Evolutionary conservation across 2,329 filamentous ascomycete species (phyloP).

Genomic region (Paraconiothyrium brasiliense): DNA sequence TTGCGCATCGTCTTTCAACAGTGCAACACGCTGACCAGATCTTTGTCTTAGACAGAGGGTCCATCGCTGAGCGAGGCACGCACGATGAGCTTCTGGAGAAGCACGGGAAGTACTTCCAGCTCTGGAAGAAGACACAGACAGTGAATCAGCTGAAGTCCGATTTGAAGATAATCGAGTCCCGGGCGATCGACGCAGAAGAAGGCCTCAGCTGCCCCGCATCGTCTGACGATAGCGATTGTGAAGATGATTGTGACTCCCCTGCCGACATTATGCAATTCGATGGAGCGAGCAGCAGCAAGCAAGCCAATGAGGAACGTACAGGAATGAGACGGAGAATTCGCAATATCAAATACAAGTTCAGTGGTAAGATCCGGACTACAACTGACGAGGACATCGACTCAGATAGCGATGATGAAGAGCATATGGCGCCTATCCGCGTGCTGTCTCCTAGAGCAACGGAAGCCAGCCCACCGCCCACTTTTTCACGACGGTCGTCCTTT

Average conservation of each 20-base stretch:
- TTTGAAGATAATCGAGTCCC: background rate
- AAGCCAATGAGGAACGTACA: background rate
- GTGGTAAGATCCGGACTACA: background rate
- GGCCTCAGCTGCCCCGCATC: background rate
- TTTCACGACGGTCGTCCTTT: background rate
- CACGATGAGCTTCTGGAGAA: conserved; percentile 70
- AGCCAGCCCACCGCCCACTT: background rate
- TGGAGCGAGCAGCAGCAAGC: conserved; percentile 13
- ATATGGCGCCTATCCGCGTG: conserved; percentile 11
- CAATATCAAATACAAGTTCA: conserved; percentile 7
- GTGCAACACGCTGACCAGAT: conserved; percentile 86
- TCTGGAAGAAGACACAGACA: conserved; percentile 14
- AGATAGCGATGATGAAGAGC: background rate
- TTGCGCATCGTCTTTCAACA: conserved; percentile 79
- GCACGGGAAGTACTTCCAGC: conserved; percentile 9
- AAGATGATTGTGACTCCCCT: conserved; percentile 1
- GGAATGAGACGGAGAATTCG: conserved; percentile 3
- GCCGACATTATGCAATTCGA: conserved; percentile 15
- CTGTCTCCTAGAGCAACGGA: conserved; percentile 5
- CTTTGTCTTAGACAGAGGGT: conserved; percentile 75
- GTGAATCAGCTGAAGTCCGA: conserved; percentile 1
- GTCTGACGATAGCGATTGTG: background rate
- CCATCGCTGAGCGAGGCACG: conserved; percentile 77
- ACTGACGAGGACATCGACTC: background rate
- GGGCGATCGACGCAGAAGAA: background rate